Evolutionary conservation across 1,284 basidiomycete genomes (phyloP).

Genomic region (Boletellus dicymbophilus): DNA sequence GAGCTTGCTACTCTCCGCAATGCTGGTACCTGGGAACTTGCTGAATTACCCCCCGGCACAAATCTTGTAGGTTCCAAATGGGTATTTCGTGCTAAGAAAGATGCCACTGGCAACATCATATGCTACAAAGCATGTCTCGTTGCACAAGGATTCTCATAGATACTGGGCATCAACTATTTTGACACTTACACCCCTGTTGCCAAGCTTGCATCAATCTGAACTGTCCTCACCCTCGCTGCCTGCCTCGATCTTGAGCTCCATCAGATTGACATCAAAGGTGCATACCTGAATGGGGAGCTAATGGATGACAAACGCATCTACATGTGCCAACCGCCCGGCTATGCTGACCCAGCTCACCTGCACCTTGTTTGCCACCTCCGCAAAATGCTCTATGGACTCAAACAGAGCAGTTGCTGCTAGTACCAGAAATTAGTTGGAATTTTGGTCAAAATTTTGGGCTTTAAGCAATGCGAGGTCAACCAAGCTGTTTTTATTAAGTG

Average conservation of each 20-base stretch:
- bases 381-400: no score
- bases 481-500: no score
- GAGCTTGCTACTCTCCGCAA: not conserved
- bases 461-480: not conserved
- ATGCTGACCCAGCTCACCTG: no score
- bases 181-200: constrained; percentile 38
- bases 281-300: no score
- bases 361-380: no score
- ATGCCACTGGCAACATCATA: constrained; percentile 28
- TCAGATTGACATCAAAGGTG: not conserved
- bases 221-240: constrained; percentile 19
- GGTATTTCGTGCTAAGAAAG: constrained; percentile 37
- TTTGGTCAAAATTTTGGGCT: not conserved
- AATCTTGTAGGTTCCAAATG: constrained; percentile 31
- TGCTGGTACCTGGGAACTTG: no score
- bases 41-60: no score
- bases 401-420: not conserved
- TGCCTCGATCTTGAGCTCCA: not conserved
- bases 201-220: constrained; percentile 27
- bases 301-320: no score
- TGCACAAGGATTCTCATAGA: constrained; percentile 42
- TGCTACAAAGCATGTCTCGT: constrained; percentile 41
- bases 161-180: constrained; percentile 40
- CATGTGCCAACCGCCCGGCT: no score
- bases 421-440: not conserved